phyloP scores from a whole-genome alignment of 2,329 filamentous ascomycete genomes.

The Colletotrichum lupini region DNA sequence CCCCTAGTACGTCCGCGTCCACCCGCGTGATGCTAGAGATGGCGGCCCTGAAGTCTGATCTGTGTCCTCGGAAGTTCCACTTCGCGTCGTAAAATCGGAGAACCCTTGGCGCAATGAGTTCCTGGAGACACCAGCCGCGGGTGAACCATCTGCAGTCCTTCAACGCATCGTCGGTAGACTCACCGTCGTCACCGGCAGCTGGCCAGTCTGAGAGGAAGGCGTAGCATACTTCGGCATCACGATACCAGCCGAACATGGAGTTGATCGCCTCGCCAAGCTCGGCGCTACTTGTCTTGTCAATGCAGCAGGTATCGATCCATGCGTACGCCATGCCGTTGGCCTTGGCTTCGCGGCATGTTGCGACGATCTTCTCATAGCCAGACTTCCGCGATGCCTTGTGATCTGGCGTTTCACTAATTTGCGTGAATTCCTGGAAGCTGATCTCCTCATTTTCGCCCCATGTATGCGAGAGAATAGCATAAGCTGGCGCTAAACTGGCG shows the following conservation, averaged over 20 bases:
- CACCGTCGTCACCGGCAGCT: background rate
- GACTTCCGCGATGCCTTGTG: conserved; percentile 24
- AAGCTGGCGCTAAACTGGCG: conserved; percentile 35
- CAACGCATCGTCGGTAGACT: background rate
- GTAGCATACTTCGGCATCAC: conserved; percentile 33
- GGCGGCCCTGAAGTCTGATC: background rate
- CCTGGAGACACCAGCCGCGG: conserved; percentile 38
- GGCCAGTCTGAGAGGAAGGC: conserved; percentile 37
- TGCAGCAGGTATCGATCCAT: conserved; percentile 43
- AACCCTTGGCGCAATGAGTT: conserved; percentile 34
- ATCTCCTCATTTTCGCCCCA: conserved; percentile 40
- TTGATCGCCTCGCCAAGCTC: conserved; percentile 39
- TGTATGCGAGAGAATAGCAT: conserved; percentile 43
- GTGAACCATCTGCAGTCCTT: conserved; percentile 36
- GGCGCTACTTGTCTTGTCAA: conserved; percentile 40
- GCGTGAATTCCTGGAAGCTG: background rate
- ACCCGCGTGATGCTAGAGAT: background rate
- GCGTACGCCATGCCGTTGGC: conserved; percentile 26
- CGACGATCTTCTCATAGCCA: conserved; percentile 31
- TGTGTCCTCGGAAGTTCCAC: conserved; percentile 30
- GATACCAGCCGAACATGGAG: conserved; percentile 39
- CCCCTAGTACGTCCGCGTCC: background rate
- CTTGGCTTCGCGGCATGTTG: conserved; percentile 16
- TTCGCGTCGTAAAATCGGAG: conserved; percentile 34
- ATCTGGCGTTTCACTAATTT: conserved; percentile 18